Evolutionary conservation across 139 green algal species (phyloP), one percentile per base, ranked within the genome.

Genomic region (Micractinium conductrix): DNA sequence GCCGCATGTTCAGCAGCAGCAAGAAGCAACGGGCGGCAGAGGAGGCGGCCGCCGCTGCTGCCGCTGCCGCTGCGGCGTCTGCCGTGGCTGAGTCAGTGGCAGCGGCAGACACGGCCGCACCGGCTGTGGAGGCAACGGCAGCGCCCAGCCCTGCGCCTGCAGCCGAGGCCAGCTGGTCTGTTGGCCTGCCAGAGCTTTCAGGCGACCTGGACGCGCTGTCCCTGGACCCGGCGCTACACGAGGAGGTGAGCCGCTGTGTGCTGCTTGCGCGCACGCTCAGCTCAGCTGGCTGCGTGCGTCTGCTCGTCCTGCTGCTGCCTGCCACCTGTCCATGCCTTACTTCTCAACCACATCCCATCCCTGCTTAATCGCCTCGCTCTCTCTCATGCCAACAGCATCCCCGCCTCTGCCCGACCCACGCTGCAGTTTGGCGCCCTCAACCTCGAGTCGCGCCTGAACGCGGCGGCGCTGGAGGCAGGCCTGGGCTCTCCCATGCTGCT

Each of bases 381-480:
- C 30, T 71, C 30, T 71, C 63, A 8, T 40, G n/a, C 30, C 30
- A 35, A 71, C 30, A 16, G 30, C n/a, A 24, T 71, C 7, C n/a
- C n/a, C 63, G 26, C 7, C 24, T 71, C n/a, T 37, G 17, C n/a
- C 48, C 48, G 48, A 22, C 12, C 68, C 40, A 4, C 69, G 5
- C 9, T 16, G 16, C 76, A 82, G 76, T 82, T 82, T 73, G 48
- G 63, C 48, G 50, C 80, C 26, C 69, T 85, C 40, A 85, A 85
- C 53, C 80, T 85, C 37, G 69, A 74, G 69, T 74, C 80, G 0
- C 69, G 70, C 38, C 37, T 85, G 70, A 70, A 85, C 21, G 69
- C 48, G 14, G 80, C 70, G 1, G 80, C 80, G 19, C 26, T 73
- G 38, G 80, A 85, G 38, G 50, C 80, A 3, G 79, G 65, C 22